Base-by-base conservation (phyloP, 495 filamentous ascomycete species). In the Xylaria cubensis region DNA sequence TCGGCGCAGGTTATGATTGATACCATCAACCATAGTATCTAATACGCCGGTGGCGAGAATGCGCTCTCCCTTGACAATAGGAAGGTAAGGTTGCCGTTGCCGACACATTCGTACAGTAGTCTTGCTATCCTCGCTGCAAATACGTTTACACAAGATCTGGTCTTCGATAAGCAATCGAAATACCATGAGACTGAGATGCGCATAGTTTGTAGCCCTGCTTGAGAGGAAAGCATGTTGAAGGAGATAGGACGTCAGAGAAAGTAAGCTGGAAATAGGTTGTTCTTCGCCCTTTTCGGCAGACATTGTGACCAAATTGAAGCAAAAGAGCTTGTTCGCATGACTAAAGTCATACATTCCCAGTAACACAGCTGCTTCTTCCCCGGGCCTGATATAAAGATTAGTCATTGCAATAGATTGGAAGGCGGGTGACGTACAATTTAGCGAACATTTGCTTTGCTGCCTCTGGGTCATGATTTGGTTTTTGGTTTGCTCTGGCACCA, bases 291-390 rank as follows among this genome's bases (percentile, higher is more conserved):
- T 92, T 42, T 88, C 86, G 42, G 90, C 87, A 1, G 88, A 76
- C 29, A 89, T 79, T 13, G 90, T 89, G 64, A 97, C 88, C 46
- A 99, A 80, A 74, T 92, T 95, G 76, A 91, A 91, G 81, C 93
- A 95, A 80, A 98, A 98, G 26, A 98, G 87, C 82, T 97, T 98
- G 86, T 98, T 99, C 15, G 95, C 90, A 81, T 95, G 92, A 32
- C 89, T 91, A 81, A 98, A 98, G 77, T 98, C 97, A 79, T 98
- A 98, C 0, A 92, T 92, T 19, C 93, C 90, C 29, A 99, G 84
- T 8, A 98, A 82, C 0, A 96, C 85, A 5, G 94, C 90, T 64
- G 92, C 91, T 79, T 94, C 88, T 73, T 91, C 87, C 4, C 89
- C 89, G 7, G 96, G 96, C 68, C 95, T 97, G 64, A 19, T 12